A percentile compares a stretch with the other conserved stretches of the same genome.
Evolutionary conservation across 257 asterid genomes (phyloP).

Genomic region (Penstemon newberryi): DNA sequence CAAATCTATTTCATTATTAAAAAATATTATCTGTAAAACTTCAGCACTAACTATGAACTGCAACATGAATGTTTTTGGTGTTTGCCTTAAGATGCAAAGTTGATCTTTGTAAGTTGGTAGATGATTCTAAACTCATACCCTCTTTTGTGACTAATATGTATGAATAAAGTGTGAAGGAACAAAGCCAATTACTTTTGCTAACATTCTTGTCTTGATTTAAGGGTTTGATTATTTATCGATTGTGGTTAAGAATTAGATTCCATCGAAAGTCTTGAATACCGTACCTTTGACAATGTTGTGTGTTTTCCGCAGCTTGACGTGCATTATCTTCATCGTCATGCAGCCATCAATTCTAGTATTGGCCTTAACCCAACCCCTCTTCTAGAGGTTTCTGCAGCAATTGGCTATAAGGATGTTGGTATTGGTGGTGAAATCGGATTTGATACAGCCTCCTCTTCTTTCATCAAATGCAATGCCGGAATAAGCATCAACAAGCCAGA

Average conservation of each 20-base stretch:
- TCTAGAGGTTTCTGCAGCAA: conserved; percentile 71
- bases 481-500: conserved; percentile 73
- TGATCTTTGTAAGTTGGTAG: background rate
- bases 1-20: background rate
- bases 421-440: conserved; percentile 81
- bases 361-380: conserved; percentile 79
- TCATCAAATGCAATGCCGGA: conserved; percentile 79
- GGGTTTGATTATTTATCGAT: background rate
- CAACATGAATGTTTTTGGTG: background rate
- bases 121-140: background rate
- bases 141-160: background rate
- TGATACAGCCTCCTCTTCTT: conserved; percentile 70
- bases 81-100: background rate
- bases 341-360: conserved; percentile 73
- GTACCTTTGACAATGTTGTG: conserved; percentile 5
- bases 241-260: background rate
- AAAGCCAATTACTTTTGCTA: background rate
- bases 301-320: conserved; percentile 67
- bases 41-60: background rate
- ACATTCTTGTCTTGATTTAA: background rate
- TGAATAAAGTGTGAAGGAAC: background rate
- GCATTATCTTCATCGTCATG: conserved; percentile 66
- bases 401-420: conserved; percentile 63
- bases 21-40: background rate
- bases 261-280: background rate